Base-by-base conservation (phyloP, 306 rosid species). In the Benincasa hispida region DNA sequence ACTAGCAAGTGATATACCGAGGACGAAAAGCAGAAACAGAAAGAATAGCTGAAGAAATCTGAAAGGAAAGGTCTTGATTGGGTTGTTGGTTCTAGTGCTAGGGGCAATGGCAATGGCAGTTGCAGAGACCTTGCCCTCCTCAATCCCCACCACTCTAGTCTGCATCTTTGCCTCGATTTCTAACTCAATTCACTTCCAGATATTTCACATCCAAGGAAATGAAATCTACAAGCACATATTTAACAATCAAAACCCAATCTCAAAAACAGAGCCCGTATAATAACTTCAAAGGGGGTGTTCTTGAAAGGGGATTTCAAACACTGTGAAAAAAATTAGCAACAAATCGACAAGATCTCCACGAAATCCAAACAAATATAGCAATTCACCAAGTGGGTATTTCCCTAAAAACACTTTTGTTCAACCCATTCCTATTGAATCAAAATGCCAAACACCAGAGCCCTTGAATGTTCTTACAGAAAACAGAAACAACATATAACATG, bases 101-200 rank as follows among this genome's bases (percentile, higher is more conserved):
- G 54, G 37, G 17, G 63, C 32, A 58, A 12, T 61, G 68, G 41
- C 41, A 61, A 24, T 30, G 41, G 19, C 74, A 41, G 77, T 48
- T 37, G 80, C 75, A 85, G 86, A 81, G 77, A 82, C 85, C 86
- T 87, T 89, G 73, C 91, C 89, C 81, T 87, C 91, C 84, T 87
- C 93, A 74, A 77, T 37, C n/a, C 81, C 69, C 79, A 78, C 81
- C 84, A 83, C 56, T 73, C 89, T 89, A 42, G 89, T 60, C 76
- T 77, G 87, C 89, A 89, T 89, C 81, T 82, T 60, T n/a, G 6
- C 56, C 74, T 19, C 35, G 12, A 13, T 25, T 68, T 42, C 56
- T 5, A 24, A 42, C 75, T 56, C 35, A 42, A 68, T 30, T 53
- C 62, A 21, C 63, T 32, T 8, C 63, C 30, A 14, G 28, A 39